Conservation (phyloP, 106 monocot species). For the Apostasia ramifera region DNA sequence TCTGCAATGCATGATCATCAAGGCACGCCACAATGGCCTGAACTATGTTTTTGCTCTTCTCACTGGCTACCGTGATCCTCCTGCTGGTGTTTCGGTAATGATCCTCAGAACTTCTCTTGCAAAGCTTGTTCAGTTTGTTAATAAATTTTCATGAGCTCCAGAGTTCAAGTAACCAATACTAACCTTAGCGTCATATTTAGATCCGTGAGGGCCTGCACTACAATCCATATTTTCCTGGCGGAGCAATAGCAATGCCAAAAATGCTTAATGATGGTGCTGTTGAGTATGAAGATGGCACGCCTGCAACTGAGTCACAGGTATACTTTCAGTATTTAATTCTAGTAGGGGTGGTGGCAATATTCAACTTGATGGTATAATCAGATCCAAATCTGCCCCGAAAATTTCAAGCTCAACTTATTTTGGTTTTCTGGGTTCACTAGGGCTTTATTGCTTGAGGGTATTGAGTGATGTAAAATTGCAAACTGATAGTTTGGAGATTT, state of each 20-base stretch:
- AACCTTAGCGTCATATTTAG: slow-evolving; percentile 19
- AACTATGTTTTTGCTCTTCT: slow-evolving; percentile 92
- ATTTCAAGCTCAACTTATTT: too few relatives aligned
- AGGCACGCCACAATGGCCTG: slow-evolving; percentile 89
- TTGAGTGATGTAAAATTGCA: too few relatives aligned
- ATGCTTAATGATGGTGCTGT: slow-evolving; percentile 96
- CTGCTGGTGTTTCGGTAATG: slow-evolving; percentile 76
- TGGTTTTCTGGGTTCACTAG: too few relatives aligned
- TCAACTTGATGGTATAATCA: too few relatives aligned
- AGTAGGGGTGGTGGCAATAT: background rate
- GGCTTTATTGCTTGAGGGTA: too few relatives aligned
- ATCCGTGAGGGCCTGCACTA: slow-evolving; percentile 87
- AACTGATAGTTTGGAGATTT: too few relatives aligned
- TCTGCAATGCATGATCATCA: slow-evolving; percentile 2
- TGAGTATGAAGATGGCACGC: slow-evolving; percentile 95
- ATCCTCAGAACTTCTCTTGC: too few relatives aligned
- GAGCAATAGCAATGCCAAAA: slow-evolving; percentile 96
- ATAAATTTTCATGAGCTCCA: background rate
- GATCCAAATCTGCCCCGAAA: too few relatives aligned
- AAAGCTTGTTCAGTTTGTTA: background rate
- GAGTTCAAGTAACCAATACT: background rate
- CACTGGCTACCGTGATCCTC: slow-evolving; percentile 92
- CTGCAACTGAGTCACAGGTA: slow-evolving; percentile 95
- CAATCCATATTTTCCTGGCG: slow-evolving; percentile 96
- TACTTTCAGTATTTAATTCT: background rate